Evolutionary conservation across 805 yeast species (phyloP).

Genomic region (Geotrichum ghanense): DNA sequence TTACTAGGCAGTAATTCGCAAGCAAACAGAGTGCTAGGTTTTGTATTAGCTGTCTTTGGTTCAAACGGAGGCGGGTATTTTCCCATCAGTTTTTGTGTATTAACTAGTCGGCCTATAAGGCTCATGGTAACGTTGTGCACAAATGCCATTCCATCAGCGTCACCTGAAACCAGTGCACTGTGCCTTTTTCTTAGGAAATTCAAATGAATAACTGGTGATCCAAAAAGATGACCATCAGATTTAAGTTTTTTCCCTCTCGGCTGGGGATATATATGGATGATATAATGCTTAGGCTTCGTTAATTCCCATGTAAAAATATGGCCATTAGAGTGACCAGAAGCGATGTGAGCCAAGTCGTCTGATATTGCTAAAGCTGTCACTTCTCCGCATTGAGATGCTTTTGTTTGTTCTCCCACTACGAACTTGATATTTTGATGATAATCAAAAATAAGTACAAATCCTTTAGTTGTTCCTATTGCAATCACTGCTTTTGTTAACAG

Average conservation of each 20-base stretch:
- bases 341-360: constrained; percentile 56
- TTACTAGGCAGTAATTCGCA: constrained; percentile 49
- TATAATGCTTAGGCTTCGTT: constrained; percentile 21
- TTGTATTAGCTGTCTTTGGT: constrained; percentile 3
- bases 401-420: constrained; percentile 28
- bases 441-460: constrained; percentile 54
- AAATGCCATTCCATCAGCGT: constrained; percentile 44
- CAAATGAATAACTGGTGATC: constrained; percentile 33
- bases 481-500: constrained; percentile 15
- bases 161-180: constrained; percentile 46
- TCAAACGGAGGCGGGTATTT: constrained; percentile 22
- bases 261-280: constrained; percentile 22
- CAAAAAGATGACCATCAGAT: constrained; percentile 29
- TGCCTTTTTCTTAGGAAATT: constrained; percentile 41
- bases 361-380: constrained; percentile 51
- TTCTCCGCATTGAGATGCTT: constrained; percentile 30
- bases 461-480: constrained; percentile 61
- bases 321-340: constrained; percentile 61
- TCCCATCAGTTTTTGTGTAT: constrained; percentile 44
- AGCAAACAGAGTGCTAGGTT: constrained; percentile 28
- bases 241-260: constrained; percentile 11
- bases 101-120: constrained; percentile 38
- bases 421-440: constrained; percentile 48
- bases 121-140: constrained; percentile 54
- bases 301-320: constrained; percentile 60